Conservation (phyloP, 345 rosid genomes). For the Salix purpurea region DNA sequence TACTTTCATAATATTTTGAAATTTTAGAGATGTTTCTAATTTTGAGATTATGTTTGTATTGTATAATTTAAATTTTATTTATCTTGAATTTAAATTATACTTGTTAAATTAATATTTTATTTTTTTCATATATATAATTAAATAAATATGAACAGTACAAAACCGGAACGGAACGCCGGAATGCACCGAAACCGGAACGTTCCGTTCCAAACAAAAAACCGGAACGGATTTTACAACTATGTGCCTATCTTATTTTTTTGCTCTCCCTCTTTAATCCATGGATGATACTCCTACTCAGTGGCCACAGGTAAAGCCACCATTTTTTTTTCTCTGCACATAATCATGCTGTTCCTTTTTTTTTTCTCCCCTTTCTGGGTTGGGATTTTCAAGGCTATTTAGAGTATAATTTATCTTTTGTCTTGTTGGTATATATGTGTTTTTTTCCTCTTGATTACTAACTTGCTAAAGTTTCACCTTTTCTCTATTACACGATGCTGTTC, state of each 20-base stretch:
- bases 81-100: too few species aligned
- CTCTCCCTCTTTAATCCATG: constrained; percentile 27
- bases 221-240: too few species aligned
- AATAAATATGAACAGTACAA: too few species aligned
- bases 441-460: not conserved
- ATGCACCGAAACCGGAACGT: too few species aligned
- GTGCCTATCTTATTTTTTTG: constrained; percentile 1
- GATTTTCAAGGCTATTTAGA: constrained; percentile 12
- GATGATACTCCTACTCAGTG: constrained; percentile 32
- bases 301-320: constrained; percentile 38
- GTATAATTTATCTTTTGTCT: not conserved
- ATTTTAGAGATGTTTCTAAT: too few species aligned
- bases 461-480: constrained; percentile 7
- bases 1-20: too few species aligned
- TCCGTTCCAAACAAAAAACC: too few species aligned
- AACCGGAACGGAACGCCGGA: too few species aligned
- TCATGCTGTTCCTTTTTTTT: constrained; percentile 9
- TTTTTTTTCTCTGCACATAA: constrained; percentile 12
- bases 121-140: too few species aligned
- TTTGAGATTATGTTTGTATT: too few species aligned
- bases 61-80: too few species aligned
- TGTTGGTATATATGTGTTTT: not conserved
- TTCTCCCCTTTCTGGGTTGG: not conserved
- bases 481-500: constrained; percentile 19
- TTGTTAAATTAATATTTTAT: too few species aligned